Evolutionary conservation across 2,329 filamentous ascomycete genomes (phyloP).

Genomic region (Alternaria rosae): DNA sequence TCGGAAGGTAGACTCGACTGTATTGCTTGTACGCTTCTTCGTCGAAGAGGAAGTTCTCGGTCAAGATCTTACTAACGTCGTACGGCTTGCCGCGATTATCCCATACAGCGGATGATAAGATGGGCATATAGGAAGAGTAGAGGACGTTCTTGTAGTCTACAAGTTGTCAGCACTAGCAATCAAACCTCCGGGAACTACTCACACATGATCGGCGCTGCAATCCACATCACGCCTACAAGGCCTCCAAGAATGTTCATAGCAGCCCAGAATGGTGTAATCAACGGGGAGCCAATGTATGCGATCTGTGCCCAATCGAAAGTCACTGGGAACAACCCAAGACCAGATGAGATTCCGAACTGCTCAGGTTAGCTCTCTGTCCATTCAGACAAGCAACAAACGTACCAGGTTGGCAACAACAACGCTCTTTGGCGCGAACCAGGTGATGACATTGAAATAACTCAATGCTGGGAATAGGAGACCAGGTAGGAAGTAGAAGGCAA

Average conservation of each 20-base stretch:
- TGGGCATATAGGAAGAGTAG: conserved; percentile 85
- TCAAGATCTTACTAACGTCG: conserved; percentile 81
- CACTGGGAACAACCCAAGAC: conserved; percentile 81
- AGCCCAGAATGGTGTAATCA: conserved; percentile 86
- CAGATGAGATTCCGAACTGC: conserved; percentile 81
- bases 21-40: conserved; percentile 78
- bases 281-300: conserved; percentile 83
- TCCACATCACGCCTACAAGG: conserved; percentile 83
- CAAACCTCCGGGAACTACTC: conserved; percentile 21
- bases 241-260: conserved; percentile 85
- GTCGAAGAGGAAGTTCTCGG: conserved; percentile 79
- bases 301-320: conserved; percentile 95
- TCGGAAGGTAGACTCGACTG: conserved; percentile 83
- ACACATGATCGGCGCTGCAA: conserved; percentile 77
- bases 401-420: conserved; percentile 83
- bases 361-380: conserved; percentile 9
- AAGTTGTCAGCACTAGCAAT: conserved; percentile 7
- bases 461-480: conserved; percentile 83
- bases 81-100: conserved; percentile 84
- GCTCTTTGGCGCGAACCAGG: conserved; percentile 86
- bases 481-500: conserved; percentile 84
- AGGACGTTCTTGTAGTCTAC: conserved; percentile 77
- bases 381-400: conserved; percentile 22
- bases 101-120: conserved; percentile 83
- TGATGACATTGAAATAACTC: conserved; percentile 88